A percentile compares a stretch with the other conserved stretches of the same genome.
Evolutionary conservation across 108 stramenopile species (phyloP).

Genomic region (Pseudonitzschia multiseries): DNA sequence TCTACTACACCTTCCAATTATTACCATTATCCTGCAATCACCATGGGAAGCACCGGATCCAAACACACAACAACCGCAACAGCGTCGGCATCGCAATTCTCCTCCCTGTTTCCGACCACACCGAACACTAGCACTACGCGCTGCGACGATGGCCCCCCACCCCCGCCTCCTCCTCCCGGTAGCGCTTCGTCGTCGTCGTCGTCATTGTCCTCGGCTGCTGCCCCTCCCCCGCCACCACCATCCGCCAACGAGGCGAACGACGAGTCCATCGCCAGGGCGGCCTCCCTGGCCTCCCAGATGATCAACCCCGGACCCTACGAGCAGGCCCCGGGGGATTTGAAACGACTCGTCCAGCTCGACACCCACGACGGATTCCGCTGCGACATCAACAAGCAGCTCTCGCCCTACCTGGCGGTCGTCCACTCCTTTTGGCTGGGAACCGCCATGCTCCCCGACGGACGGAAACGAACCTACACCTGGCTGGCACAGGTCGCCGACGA

Average conservation of each 20-base stretch:
- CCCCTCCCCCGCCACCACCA: background rate
- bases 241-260: background rate
- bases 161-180: constrained; percentile 2
- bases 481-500: constrained; percentile 83
- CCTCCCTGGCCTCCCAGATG: constrained; percentile 48
- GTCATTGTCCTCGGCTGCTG: too few relatives aligned
- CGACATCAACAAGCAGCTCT: constrained; percentile 84
- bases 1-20: too few relatives aligned
- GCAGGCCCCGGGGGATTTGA: constrained; percentile 61
- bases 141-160: constrained; percentile 4
- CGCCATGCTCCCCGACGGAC: constrained; percentile 72
- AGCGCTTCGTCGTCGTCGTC: too few relatives aligned
- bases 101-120: background rate
- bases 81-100: background rate
- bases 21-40: too few relatives aligned
- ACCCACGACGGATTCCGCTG: constrained; percentile 79
- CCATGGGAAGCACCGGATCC: constrained; percentile 9
- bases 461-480: constrained; percentile 68
- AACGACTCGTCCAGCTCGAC: constrained; percentile 70
- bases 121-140: background rate
- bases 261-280: constrained; percentile 49
- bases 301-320: constrained; percentile 82
- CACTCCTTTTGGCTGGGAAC: constrained; percentile 84
- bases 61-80: background rate
- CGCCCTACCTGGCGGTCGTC: constrained; percentile 77